Conservation (phyloP, 805 yeast genomes). For the Pichia deserticola region DNA sequence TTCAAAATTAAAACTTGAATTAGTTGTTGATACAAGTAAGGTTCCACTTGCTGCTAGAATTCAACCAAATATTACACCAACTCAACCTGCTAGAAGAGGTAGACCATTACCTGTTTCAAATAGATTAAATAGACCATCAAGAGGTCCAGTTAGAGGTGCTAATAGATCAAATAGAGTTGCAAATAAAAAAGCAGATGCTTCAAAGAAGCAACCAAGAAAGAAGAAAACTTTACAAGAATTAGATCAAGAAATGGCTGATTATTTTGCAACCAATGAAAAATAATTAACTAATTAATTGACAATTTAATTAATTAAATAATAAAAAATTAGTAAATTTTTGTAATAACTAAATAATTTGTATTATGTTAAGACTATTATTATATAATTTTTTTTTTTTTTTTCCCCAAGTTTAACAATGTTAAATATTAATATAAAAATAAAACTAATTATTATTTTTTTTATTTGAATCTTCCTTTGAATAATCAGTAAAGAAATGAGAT, state of each 20-base stretch:
- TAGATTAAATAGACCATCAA: conserved; percentile 14
- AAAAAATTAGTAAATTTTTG: no score
- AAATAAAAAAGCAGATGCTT: conserved; percentile 3
- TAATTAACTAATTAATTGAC: background rate
- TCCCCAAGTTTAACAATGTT: no score
- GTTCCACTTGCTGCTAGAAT: conserved; percentile 73
- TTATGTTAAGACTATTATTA: no score
- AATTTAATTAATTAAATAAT: no score
- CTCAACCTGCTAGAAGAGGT: conserved; percentile 36
- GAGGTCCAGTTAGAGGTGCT: conserved; percentile 15
- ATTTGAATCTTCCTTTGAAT: conserved; percentile 3
- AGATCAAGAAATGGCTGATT: conserved; percentile 97
- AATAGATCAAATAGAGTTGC: conserved; percentile 17
- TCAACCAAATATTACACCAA: conserved; percentile 33
- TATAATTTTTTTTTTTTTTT: no score
- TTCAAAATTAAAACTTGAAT: conserved; percentile 65
- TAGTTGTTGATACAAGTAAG: conserved; percentile 77
- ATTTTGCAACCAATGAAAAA: conserved; percentile 54
- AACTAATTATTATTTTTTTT: background rate
- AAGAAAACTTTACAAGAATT: conserved; percentile 84
- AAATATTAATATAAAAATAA: no score
- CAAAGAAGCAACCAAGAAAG: conserved; percentile 32
- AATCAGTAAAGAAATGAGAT: conserved; percentile 13
- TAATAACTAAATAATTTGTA: no score
- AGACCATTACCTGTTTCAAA: conserved; percentile 31